Evolutionary conservation across 2,329 filamentous ascomycete genomes (phyloP).

Genomic region (Colletotrichum sansevieriae): DNA sequence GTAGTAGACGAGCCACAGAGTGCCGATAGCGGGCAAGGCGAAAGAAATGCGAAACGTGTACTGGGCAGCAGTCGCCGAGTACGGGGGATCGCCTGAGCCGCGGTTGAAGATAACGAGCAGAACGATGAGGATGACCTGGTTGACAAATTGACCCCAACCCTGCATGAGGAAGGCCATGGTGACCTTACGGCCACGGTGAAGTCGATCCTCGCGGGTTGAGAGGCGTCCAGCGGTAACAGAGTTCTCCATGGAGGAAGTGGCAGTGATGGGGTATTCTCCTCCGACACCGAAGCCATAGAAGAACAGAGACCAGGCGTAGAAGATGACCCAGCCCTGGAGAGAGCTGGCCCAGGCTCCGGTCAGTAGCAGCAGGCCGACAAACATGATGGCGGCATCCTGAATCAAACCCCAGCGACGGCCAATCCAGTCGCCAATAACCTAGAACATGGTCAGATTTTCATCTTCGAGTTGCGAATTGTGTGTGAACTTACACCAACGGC

Average conservation of each 20-base stretch:
- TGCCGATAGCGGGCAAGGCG: slow-evolving; percentile 89
- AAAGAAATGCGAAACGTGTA: slow-evolving; percentile 95
- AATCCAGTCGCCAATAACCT: slow-evolving; percentile 77
- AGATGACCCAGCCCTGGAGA: slow-evolving; percentile 95
- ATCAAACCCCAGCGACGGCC: slow-evolving; percentile 96
- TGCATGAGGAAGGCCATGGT: slow-evolving; percentile 98
- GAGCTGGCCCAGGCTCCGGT: slow-evolving; percentile 90
- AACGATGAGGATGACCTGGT: slow-evolving; percentile 90
- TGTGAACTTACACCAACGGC: slow-evolving; percentile 77
- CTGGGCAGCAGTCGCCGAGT: slow-evolving; percentile 82
- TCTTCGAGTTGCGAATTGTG: background rate
- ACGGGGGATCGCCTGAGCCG: slow-evolving; percentile 76
- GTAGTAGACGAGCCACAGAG: slow-evolving; percentile 95
- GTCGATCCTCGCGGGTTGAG: slow-evolving; percentile 91
- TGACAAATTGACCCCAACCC: slow-evolving; percentile 96
- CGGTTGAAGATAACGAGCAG: slow-evolving; percentile 82
- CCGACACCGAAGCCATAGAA: slow-evolving; percentile 77
- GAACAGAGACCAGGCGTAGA: slow-evolving; percentile 95
- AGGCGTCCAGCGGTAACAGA: slow-evolving; percentile 87
- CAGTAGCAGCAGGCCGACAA: slow-evolving; percentile 90
- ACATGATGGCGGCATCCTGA: slow-evolving; percentile 94
- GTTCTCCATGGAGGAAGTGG: slow-evolving; percentile 94
- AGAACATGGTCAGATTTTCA: slow-evolving; percentile 3
- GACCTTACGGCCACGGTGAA: slow-evolving; percentile 96
- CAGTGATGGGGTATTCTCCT: slow-evolving; percentile 96